These are phyloP conservation scores for Penicillium manginii DNA, from an alignment of 495 filamentous ascomycete species.

Conservation along the genomic window DNA sequence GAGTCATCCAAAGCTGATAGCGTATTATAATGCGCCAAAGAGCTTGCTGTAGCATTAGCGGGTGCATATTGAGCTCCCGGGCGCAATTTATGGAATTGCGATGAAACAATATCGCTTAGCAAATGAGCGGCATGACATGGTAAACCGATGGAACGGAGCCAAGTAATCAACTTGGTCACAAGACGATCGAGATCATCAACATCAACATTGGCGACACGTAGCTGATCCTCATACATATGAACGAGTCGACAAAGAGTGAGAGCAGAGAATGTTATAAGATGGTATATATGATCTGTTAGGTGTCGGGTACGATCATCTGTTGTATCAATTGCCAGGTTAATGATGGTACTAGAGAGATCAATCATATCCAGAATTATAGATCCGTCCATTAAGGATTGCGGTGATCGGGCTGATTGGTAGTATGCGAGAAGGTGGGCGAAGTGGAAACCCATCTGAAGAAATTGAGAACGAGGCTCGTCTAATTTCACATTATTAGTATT, in stretches of 20 bases:
- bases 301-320: conserved; percentile 42
- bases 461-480: conserved; percentile 46
- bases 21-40: neutral
- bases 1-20: neutral
- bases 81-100: conserved; percentile 3
- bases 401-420: conserved; percentile 35
- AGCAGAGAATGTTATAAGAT: conserved; percentile 44
- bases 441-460: conserved; percentile 45
- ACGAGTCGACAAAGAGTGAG: conserved; percentile 39
- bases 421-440: conserved; percentile 43
- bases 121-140: conserved; percentile 43
- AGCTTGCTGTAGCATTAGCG: neutral
- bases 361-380: conserved; percentile 41
- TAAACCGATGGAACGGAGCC: conserved; percentile 42
- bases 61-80: no score
- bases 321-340: conserved; percentile 41
- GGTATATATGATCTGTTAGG: conserved; percentile 45
- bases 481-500: neutral
- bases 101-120: conserved; percentile 31
- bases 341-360: conserved; percentile 34
- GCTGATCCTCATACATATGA: conserved; percentile 34
- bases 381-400: conserved; percentile 27
- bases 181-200: conserved; percentile 29
- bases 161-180: conserved; percentile 32
- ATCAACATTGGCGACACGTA: conserved; percentile 20